Percentiles rank a stretch among this genome's conserved stretches.
Conservation (phyloP, 2,329 filamentous ascomycete genomes). For the Basipetospora chlamydospora region DNA sequence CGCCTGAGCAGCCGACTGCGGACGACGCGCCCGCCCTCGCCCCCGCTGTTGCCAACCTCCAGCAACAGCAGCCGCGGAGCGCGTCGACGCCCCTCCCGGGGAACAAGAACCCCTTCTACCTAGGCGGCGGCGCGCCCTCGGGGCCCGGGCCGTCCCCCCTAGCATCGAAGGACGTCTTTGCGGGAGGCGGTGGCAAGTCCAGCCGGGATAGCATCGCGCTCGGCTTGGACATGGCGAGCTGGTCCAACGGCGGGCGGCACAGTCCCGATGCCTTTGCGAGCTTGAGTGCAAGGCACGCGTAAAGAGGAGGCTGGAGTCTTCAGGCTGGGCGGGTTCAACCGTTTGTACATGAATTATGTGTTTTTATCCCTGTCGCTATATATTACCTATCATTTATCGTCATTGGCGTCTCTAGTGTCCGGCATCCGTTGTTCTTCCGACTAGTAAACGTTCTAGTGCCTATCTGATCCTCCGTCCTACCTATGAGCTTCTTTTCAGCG, state of each 20-base stretch:
- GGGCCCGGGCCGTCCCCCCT: constrained; percentile 6
- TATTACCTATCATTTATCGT: too few relatives aligned
- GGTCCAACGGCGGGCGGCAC: constrained; percentile 56
- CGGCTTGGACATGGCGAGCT: constrained; percentile 44
- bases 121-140: constrained; percentile 13
- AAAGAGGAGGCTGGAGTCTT: background rate
- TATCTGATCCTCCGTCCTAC: too few relatives aligned
- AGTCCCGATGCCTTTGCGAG: constrained; percentile 71
- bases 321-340: too few relatives aligned
- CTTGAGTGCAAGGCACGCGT: constrained; percentile 44
- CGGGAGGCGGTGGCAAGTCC: background rate
- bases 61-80: constrained; percentile 12
- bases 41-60: constrained; percentile 5
- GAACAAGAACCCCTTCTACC: constrained; percentile 45
- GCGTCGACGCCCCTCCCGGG: constrained; percentile 22
- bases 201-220: constrained; percentile 61
- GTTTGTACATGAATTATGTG: too few relatives aligned
- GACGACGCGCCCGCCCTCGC: background rate
- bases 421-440: too few relatives aligned
- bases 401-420: too few relatives aligned
- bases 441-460: too few relatives aligned
- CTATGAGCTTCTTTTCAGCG: too few relatives aligned
- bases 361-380: too few relatives aligned
- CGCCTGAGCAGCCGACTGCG: constrained; percentile 10
- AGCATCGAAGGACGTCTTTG: constrained; percentile 1